A percentile compares a stretch with the other conserved stretches of the same genome.
Evolutionary conservation across 768 basidiomycete genomes (phyloP).

Genomic region (Peribolospora kevripleyi): DNA sequence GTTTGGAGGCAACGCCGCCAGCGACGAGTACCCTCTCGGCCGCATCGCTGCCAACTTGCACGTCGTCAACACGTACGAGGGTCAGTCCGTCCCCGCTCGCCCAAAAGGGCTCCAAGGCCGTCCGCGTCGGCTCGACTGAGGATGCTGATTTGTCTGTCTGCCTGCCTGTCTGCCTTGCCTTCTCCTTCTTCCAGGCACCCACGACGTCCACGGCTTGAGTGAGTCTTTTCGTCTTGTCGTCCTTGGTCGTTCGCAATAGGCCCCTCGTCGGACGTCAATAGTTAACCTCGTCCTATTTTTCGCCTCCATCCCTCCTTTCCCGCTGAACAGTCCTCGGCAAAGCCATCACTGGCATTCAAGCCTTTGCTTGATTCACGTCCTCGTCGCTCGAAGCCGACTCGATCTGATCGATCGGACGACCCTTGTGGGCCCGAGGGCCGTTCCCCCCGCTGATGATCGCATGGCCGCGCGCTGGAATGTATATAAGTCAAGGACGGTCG

Average conservation of each 20-base stretch:
- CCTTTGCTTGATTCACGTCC: conserved; percentile 27
- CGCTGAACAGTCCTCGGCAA: conserved; percentile 67
- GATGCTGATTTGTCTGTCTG: too few species aligned
- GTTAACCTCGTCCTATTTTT: neutral
- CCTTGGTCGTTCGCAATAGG: too few species aligned
- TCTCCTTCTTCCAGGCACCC: conserved; percentile 1
- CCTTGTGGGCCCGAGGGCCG: too few species aligned
- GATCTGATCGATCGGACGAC: too few species aligned
- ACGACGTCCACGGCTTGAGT: conserved; percentile 44
- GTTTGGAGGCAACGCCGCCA: conserved; percentile 74
- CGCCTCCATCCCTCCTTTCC: neutral
- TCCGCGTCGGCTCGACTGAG: neutral
- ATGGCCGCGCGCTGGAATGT: too few species aligned
- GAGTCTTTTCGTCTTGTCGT: neutral
- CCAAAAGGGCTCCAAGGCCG: neutral
- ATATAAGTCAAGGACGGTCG: too few species aligned
- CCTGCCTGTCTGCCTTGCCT: neutral
- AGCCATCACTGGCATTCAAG: conserved; percentile 67
- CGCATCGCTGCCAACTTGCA: conserved; percentile 84
- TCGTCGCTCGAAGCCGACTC: too few species aligned
- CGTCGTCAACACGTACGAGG: conserved; percentile 91
- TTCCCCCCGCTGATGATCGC: too few species aligned
- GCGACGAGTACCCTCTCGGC: conserved; percentile 87
- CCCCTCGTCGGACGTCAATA: too few species aligned
- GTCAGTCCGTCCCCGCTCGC: conserved; percentile 16